Evolutionary conservation across 768 basidiomycete genomes (phyloP).

Genomic region (Strobilomyces confusus): DNA sequence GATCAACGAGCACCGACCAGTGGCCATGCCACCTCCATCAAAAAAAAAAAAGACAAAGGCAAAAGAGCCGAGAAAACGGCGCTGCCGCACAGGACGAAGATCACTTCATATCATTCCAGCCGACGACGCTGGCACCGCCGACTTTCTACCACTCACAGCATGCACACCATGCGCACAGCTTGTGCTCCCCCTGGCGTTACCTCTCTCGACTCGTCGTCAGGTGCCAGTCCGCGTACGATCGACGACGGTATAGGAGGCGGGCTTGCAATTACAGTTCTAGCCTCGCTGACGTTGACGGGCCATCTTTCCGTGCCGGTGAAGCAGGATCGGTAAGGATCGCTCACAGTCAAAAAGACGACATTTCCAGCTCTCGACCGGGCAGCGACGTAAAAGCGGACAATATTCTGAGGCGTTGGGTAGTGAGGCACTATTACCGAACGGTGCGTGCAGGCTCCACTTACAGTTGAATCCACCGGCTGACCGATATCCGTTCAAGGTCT

Average conservation of each 20-base stretch:
- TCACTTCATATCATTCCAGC: not conserved
- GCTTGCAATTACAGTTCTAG: slow-evolving; percentile 38
- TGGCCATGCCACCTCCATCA: not conserved
- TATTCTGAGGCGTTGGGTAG: not conserved
- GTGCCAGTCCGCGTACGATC: slow-evolving; percentile 32
- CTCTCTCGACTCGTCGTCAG: slow-evolving; percentile 18
- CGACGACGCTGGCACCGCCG: slow-evolving; percentile 1
- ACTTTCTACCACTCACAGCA: not conserved
- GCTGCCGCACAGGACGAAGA: not conserved
- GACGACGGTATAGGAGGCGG: slow-evolving; percentile 42
- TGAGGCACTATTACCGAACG: not conserved
- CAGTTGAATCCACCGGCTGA: not conserved
- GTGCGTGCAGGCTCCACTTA: not conserved
- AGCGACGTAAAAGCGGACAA: no score
- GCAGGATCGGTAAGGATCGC: slow-evolving; percentile 33
- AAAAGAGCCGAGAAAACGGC: not conserved
- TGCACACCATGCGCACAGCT: not conserved
- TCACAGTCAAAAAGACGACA: slow-evolving; percentile 24
- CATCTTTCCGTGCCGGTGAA: slow-evolving; percentile 38
- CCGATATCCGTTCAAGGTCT: not conserved
- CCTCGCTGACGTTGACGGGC: slow-evolving; percentile 17
- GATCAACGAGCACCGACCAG: not conserved
- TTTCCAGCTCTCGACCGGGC: not conserved
- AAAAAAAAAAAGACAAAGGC: not conserved
- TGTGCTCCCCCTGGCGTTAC: slow-evolving; percentile 16